Conservation (phyloP, 345 rosid species). For the Euphorbia tirucalli region DNA sequence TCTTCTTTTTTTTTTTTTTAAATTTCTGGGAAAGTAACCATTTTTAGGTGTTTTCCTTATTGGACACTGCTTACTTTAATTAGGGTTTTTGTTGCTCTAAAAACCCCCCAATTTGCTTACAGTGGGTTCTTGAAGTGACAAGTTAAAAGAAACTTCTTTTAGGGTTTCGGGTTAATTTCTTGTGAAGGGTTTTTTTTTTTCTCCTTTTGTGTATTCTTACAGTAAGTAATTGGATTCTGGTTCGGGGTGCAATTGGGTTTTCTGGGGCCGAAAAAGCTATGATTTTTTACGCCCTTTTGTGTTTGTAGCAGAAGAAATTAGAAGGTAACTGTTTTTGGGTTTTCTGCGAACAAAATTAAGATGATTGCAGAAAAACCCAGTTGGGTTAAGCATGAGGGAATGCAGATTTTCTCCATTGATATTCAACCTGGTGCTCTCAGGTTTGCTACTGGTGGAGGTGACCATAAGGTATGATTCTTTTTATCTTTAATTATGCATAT, state of each 20-base stretch:
- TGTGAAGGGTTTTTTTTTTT: background rate
- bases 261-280: conserved; percentile 9
- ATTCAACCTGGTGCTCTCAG: conserved; percentile 93
- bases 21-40: too few species aligned
- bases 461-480: conserved; percentile 70
- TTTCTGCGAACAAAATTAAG: conserved; percentile 19
- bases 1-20: background rate
- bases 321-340: conserved; percentile 15
- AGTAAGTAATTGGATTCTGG: conserved; percentile 7
- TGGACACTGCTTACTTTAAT: too few species aligned
- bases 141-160: background rate
- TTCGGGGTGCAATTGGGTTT: conserved; percentile 8
- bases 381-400: conserved; percentile 97
- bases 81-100: background rate
- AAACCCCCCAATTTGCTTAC: background rate
- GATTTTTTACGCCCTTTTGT: conserved; percentile 19
- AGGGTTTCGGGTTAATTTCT: too few species aligned
- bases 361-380: conserved; percentile 97
- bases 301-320: conserved; percentile 16
- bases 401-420: conserved; percentile 96
- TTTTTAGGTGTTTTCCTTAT: too few species aligned
- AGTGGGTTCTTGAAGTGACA: background rate
- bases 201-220: background rate
- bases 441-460: conserved; percentile 99
- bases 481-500: conserved; percentile 8